phyloP scores from a whole-genome alignment of 257 asterid genomes.

The Nicotiana attenuata region DNA sequence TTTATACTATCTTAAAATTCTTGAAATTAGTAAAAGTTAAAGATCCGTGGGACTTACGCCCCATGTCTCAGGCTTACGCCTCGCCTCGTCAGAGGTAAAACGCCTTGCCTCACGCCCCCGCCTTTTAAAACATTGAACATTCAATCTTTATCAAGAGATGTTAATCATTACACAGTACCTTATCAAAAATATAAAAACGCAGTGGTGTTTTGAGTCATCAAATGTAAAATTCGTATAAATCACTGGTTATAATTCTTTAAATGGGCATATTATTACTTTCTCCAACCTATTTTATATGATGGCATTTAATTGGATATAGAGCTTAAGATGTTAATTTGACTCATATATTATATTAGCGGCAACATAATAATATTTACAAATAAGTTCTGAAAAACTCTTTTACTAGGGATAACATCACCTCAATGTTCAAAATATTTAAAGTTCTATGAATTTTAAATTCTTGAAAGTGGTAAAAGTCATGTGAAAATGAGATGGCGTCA shows the following conservation, averaged over 20 bases:
- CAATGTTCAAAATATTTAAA: neutral
- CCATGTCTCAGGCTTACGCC: too few species aligned
- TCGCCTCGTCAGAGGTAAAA: too few species aligned
- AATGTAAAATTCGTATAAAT: neutral
- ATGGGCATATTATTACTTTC: neutral
- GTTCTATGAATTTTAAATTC: neutral
- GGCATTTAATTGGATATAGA: neutral
- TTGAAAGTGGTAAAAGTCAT: neutral
- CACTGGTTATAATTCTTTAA: neutral
- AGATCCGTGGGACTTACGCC: too few species aligned
- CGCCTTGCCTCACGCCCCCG: too few species aligned
- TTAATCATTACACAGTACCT: neutral
- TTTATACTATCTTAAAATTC: too few species aligned
- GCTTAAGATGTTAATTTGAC: neutral
- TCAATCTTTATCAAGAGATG: neutral
- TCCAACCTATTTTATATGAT: neutral
- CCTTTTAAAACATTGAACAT: too few species aligned
- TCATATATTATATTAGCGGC: neutral
- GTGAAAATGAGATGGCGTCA: neutral
- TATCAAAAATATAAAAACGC: too few species aligned
- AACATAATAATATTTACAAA: neutral
- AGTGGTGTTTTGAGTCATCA: neutral
- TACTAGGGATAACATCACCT: neutral
- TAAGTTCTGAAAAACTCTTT: neutral
- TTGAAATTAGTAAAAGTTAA: too few species aligned